Base-by-base conservation (phyloP, 805 yeast genomes). In the Candida loeiensis region DNA sequence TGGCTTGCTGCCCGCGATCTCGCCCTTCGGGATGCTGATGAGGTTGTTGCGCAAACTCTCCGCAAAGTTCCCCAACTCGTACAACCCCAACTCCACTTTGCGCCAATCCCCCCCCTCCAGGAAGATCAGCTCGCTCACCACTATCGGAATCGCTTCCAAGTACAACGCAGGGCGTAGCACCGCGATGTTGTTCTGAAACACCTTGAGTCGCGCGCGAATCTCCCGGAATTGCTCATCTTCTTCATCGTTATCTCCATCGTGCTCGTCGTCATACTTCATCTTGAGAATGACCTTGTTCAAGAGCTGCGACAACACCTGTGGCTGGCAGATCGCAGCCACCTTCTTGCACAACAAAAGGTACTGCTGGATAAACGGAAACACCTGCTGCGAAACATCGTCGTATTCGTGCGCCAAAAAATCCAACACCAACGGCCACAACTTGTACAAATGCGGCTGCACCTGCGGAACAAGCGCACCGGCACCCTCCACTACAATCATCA, bases 331-430 rank as follows among this genome's bases (percentile, higher is more conserved):
- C 6, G 49, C 52, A 9, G 66, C 61, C 43, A 64, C 66, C 55
- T 79, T 87, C 63, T 79, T 86, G 48, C 89, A 64, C 32, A 82
- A 73, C 8, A 85, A 64, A 45, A 93, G 66, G 56, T 82, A 89
- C 38, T 80, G 85, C 27, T 85, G 77, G 34, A 93, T 66, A 52
- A 88, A 85, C 6, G 93, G 83, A 54, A 91, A 84, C 5, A 88
- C 84, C 58, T 87, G 95, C 27, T 75, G 71, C 1, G 95, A 79
- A 11, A 91, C 82, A 49, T 93, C 97, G 59, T 93, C 98, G 55
- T 82, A 89, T 47, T 83, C 95, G 58, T 88, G 84, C 21, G 78
- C 74, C 56, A 93, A 72, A 48, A 83, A 86, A 44, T 72, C 73
- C 43, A 91, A 72, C 6, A 85, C 69, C 21, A 80, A 69, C 16